Base-by-base conservation (phyloP, 805 yeast genomes). In the Candida rishiriensis region DNA sequence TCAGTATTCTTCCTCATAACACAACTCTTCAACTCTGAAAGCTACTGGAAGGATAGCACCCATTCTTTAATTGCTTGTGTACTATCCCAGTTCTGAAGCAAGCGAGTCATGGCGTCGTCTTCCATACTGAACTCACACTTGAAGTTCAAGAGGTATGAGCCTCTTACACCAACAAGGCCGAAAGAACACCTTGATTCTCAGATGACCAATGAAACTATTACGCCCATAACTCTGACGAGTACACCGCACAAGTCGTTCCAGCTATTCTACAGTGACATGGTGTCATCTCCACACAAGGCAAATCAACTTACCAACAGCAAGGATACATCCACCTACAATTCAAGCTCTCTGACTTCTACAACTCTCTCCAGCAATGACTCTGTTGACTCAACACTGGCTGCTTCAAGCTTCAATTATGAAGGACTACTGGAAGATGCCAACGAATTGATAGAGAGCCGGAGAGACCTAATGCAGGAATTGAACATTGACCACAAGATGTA, bases 391-490 rank as follows among this genome's bases (percentile, higher is more conserved):
- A 13, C 33, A 30, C 13, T 13, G 13, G 33, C 14, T 10, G 33
- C 13, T 30, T 5, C 33, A 30, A 30, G 33, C 9, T 12, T 43
- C 14, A 50, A 52, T 10, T 36, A 46, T 17, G 49, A 56, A 38
- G 50, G 34, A 43, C 48, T 37, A 29, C 33, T 44, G 40, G 54
- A 53, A 36, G 69, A 69, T 39, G 66, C 69, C 2, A 63, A 64
- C 1, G 72, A 71, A 47, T 51, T 76, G 29, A 63, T 75, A 8
- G 76, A 72, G 43, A 63, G 74, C 36, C 56, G 78, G 26, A 66
- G 63, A 41, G 60, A 68, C 3, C 57, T 77, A 38, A 65, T 69
- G 59, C 63, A 64, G 11, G 78, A 71, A 31, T 60, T 67, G 44
- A 70, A 72, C 46, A 61, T 74, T 7, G 73, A 73, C 39, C 56